Percentiles rank a stretch among this genome's conserved stretches.
phyloP scores from a whole-genome alignment of 192 early-diverging fungal genomes.

The Haplosporangium gracile region DNA sequence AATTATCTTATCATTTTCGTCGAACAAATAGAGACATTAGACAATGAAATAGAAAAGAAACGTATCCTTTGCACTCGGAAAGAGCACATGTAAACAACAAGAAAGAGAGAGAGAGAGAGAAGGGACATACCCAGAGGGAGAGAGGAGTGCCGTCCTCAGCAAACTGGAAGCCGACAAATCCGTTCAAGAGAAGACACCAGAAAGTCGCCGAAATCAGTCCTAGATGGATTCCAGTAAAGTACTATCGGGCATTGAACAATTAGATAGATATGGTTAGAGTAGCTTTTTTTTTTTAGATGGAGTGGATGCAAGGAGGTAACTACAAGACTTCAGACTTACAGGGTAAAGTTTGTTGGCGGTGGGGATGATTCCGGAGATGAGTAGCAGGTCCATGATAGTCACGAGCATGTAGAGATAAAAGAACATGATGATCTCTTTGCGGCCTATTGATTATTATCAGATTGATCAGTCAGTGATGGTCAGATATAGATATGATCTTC shows the following conservation, averaged over 20 bases:
- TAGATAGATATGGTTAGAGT: conserved; percentile 4
- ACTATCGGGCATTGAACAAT: conserved; percentile 57
- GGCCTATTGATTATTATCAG: conserved; percentile 61
- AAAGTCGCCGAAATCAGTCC: conserved; percentile 81
- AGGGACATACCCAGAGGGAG: conserved; percentile 84
- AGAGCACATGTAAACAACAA: not conserved
- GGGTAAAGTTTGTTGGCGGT: conserved; percentile 72
- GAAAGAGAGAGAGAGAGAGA: not conserved
- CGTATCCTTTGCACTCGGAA: not conserved
- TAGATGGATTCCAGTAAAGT: conserved; percentile 79
- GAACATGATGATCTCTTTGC: conserved; percentile 93
- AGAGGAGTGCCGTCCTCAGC: conserved; percentile 88
- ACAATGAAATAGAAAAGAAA: not conserved
- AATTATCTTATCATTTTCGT: not conserved
- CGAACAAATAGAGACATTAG: no score
- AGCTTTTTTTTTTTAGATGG: not conserved
- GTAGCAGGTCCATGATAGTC: conserved; percentile 80
- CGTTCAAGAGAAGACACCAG: conserved; percentile 88
- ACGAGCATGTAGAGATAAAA: conserved; percentile 87
- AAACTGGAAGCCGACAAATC: conserved; percentile 92
- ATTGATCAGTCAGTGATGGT: not conserved
- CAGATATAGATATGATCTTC: not conserved
- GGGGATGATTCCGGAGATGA: conserved; percentile 84
- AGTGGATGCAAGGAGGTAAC: not conserved
- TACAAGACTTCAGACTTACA: conserved; percentile 54